Conservation (phyloP, 176 grass and related monocot species). For the Carex myosuroides region DNA sequence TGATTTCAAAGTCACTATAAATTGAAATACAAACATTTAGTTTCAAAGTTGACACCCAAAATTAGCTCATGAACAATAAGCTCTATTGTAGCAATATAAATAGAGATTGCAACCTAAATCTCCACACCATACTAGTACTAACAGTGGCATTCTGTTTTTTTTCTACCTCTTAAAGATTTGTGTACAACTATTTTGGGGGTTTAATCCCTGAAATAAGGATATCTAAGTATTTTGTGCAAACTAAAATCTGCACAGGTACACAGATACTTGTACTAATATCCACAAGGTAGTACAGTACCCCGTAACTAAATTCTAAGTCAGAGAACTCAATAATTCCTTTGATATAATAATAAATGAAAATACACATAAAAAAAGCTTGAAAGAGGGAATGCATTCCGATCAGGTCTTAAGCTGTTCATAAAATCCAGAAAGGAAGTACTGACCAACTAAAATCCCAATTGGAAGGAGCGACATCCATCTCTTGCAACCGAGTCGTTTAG, state of each 20-base stretch:
- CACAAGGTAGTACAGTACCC: neutral
- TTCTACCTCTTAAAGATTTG: neutral
- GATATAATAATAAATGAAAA: neutral
- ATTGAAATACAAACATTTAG: slow-evolving; percentile 7
- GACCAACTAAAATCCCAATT: neutral
- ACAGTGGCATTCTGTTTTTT: neutral
- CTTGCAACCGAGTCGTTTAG: neutral
- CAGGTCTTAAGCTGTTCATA: too few relatives aligned
- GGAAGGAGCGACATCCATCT: neutral
- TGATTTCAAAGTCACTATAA: slow-evolving; percentile 61
- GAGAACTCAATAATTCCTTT: neutral
- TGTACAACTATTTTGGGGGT: neutral
- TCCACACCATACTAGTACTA: neutral
- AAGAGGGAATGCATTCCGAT: too few relatives aligned
- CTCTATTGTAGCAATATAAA: neutral
- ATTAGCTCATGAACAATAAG: neutral
- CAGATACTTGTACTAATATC: neutral
- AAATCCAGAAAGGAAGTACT: neutral
- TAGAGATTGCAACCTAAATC: neutral
- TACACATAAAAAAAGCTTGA: neutral
- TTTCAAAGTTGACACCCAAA: neutral
- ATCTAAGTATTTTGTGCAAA: neutral
- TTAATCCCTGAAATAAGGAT: neutral
- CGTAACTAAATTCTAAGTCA: neutral
- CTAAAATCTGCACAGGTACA: neutral